Conservation (phyloP, 2,329 filamentous ascomycete genomes). For the Trichophaea hybrida region DNA sequence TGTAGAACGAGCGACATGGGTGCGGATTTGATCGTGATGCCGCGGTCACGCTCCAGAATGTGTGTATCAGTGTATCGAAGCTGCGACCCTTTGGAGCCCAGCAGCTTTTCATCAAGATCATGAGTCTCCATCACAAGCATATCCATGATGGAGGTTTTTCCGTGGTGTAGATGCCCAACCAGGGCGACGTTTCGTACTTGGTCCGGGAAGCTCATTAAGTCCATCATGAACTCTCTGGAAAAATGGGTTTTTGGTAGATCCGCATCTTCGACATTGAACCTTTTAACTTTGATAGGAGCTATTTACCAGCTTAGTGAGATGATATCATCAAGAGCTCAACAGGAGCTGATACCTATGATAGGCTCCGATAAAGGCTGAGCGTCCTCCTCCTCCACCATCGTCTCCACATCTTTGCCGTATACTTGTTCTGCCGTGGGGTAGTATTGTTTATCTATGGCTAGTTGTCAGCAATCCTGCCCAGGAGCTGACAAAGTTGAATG, state of each 20-base stretch:
- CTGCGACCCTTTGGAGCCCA: slow-evolving; percentile 41
- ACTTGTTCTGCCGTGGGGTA: slow-evolving; percentile 96
- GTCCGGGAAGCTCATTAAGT: slow-evolving; percentile 89
- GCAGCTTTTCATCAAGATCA: slow-evolving; percentile 62
- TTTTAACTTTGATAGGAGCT: slow-evolving; percentile 83
- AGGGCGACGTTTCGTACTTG: slow-evolving; percentile 88
- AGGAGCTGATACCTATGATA: slow-evolving; percentile 45
- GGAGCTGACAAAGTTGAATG: not conserved
- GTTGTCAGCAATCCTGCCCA: not conserved
- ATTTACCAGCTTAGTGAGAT: slow-evolving; percentile 1
- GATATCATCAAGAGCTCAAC: not conserved
- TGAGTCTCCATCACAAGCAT: slow-evolving; percentile 96
- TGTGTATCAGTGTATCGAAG: slow-evolving; percentile 90
- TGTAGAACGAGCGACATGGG: slow-evolving; percentile 90
- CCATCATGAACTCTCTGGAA: slow-evolving; percentile 58
- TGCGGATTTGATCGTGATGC: slow-evolving; percentile 78
- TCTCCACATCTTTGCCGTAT: slow-evolving; percentile 88
- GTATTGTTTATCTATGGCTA: slow-evolving; percentile 76
- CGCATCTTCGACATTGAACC: slow-evolving; percentile 84
- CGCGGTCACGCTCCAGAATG: slow-evolving; percentile 73
- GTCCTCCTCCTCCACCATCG: slow-evolving; percentile 92
- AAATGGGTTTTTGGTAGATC: slow-evolving; percentile 52
- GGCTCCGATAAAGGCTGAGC: slow-evolving; percentile 82
- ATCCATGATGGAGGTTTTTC: slow-evolving; percentile 96
- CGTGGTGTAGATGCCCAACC: slow-evolving; percentile 87